phyloP scores from a whole-genome alignment of 2,329 filamentous ascomycete genomes.

The Colletotrichum navitas region DNA sequence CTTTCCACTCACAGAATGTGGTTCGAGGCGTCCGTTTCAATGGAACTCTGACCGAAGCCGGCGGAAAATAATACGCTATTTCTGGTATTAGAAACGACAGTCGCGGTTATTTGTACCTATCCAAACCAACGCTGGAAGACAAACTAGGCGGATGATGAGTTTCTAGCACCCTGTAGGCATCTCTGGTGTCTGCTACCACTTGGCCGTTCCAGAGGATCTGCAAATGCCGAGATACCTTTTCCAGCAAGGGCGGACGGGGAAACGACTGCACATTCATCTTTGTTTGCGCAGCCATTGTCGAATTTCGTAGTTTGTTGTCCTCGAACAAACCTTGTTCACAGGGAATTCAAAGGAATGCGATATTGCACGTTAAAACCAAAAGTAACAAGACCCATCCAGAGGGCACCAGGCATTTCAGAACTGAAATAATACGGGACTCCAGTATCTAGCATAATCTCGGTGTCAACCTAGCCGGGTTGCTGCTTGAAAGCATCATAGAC shows the following conservation, averaged over 20 bases:
- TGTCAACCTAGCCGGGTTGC: neutral
- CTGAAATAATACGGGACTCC: neutral
- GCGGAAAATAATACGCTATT: constrained; percentile 71
- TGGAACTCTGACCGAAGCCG: constrained; percentile 60
- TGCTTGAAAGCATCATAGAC: constrained; percentile 27
- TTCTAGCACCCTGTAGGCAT: constrained; percentile 73
- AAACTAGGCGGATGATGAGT: constrained; percentile 72
- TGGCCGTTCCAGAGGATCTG: constrained; percentile 67
- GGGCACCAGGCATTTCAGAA: no score
- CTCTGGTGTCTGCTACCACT: constrained; percentile 68
- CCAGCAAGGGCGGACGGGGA: constrained; percentile 69
- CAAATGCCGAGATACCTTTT: constrained; percentile 66
- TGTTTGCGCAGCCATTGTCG: constrained; percentile 13
- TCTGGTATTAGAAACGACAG: constrained; percentile 1
- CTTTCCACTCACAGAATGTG: constrained; percentile 73
- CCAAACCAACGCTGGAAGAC: constrained; percentile 42
- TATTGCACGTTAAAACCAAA: neutral
- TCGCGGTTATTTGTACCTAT: neutral
- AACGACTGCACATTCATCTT: constrained; percentile 69
- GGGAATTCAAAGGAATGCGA: no score
- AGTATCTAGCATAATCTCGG: neutral
- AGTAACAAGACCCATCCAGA: neutral
- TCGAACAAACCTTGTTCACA: no score
- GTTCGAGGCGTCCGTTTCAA: constrained; percentile 59
- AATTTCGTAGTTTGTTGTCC: neutral